Evolutionary conservation across 768 basidiomycete genomes (phyloP), one percentile per base, ranked within the genome.

Genomic region (Podaxis mareebaensis): DNA sequence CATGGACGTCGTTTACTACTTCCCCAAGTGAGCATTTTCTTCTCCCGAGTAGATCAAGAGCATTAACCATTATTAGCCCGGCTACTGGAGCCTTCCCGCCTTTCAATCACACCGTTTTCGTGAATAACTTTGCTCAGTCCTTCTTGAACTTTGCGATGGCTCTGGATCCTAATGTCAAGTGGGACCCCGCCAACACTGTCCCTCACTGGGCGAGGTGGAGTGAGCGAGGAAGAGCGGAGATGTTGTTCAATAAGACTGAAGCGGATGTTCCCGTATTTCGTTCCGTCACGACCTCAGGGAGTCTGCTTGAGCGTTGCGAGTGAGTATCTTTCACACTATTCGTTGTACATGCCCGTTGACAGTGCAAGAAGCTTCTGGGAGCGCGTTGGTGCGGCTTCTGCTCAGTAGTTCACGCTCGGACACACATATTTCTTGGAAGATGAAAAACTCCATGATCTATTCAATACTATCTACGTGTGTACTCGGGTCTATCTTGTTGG

Each of bases 201-300:
- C 81, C 80, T 15, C 36, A 28, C 0, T 82, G 79, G 79, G 61
- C 65, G 0, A 49, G 44, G 8, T 81, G 75, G 73, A 58, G 56
- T 3, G 66, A 62, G 1, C 66, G 65, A 2, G 65, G 24, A 64
- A 24, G 20, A 10, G 63, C 59, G 2, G 82, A 84, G 69, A 83
- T 85, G 79, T 59, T 82, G 6, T 85, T 83, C 67, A 84, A 82
- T 62, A 60, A 69, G 54, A 80, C 79, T 1, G 73, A 53, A 11
- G 66, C 65, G 0, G 71, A 68, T n/a, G 61, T 24, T 71, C 80
- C 1, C 69, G 61, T 56, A 22, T 63, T 63, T 22, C 54, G 11
- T 17, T 17, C 61, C 22, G 30, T 49, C n/a, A 7, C 46, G 20
- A 63, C 61, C 33, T 36, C 46, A 0, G 22, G 12, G 6, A 46